Percentiles rank a stretch among this genome's conserved stretches.
Conservation (phyloP, 441 rosid genomes). For the Populus hybrid region DNA sequence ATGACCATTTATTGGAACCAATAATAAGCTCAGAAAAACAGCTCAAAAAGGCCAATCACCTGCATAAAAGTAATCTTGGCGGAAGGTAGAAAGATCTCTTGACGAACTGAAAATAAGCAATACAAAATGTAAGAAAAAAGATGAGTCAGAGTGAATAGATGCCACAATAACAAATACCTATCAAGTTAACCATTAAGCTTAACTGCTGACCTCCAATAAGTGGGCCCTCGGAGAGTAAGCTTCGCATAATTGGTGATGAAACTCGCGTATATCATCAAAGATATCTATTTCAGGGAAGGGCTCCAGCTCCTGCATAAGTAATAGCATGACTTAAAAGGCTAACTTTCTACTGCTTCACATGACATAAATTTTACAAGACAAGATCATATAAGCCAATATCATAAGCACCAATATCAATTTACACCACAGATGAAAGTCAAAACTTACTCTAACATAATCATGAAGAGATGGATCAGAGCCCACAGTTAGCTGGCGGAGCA, state of each 20-base stretch:
- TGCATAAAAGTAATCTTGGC: constrained; percentile 69
- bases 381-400: constrained; percentile 5
- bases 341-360: constrained; percentile 5
- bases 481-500: constrained; percentile 70
- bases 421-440: constrained; percentile 13
- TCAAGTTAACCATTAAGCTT: not conserved
- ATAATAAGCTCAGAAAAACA: constrained; percentile 6
- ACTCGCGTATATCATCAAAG: constrained; percentile 57
- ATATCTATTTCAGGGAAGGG: constrained; percentile 71
- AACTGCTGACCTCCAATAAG: constrained; percentile 56
- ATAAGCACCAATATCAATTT: constrained; percentile 8
- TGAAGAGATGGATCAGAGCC: constrained; percentile 65
- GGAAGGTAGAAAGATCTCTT: constrained; percentile 86
- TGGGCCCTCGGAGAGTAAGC: constrained; percentile 78
- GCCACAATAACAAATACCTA: constrained; percentile 8
- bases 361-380: not conserved
- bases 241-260: constrained; percentile 58
- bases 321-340: constrained; percentile 5
- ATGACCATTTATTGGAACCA: constrained; percentile 9
- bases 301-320: constrained; percentile 71
- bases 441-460: constrained; percentile 75
- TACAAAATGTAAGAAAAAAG: constrained; percentile 16
- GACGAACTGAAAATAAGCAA: constrained; percentile 53
- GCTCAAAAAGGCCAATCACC: constrained; percentile 38
- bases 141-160: constrained; percentile 4